Base-by-base conservation (phyloP, 192 early-diverging fungal genomes). In the Obelidium mucronatum region DNA sequence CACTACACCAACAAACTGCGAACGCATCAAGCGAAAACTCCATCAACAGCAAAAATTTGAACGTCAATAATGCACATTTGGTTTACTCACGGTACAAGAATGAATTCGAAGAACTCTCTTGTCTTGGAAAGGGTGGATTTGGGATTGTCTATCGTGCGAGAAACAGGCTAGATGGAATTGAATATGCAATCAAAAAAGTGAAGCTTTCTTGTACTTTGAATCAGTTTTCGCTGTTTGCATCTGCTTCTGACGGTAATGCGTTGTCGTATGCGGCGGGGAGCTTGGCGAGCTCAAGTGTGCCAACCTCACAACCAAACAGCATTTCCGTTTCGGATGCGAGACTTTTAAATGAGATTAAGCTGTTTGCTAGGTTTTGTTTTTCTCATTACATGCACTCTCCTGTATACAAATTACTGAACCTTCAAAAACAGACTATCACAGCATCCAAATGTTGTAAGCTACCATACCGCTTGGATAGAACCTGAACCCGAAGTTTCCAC, bases 181-280 rank as follows among this genome's bases (percentile, higher is more conserved):
- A 80, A 61, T 86, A 86, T 44, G 85, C 85, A 26, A 86, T 86
- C 80, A 86, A 86, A 58, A 86, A 86, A 67, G 81, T 86, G 48
- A 73, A 81, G 44, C 76, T 86, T 22, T 72, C 66, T 17, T 82
- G 83, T 56, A 74, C 52, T 34, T 56, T 71, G 24, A 64, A 73
- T 40, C 73, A 86, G 24, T 75, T 73, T 55, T 62, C 79, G 15
- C 28, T 74, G 17, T 77, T 79, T 51, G 65, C 64, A 40, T 79
- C 74, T 2, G 56, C 77, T 42, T 36, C 53, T 8, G 34, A 75
- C 28, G 52, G 36, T n/a, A 28, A 13, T 22, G n/a, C n/a, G n/a
- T n/a, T n/a, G n/a, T 70, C 58, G 26, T 26, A 30, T n/a, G 22
- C 55, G 6, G 24, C 8, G 6, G 55, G 55, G 19, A 34, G 30